Base-by-base conservation (phyloP, 164 flowering plant genomes). In the Stephania yunnanensis region DNA sequence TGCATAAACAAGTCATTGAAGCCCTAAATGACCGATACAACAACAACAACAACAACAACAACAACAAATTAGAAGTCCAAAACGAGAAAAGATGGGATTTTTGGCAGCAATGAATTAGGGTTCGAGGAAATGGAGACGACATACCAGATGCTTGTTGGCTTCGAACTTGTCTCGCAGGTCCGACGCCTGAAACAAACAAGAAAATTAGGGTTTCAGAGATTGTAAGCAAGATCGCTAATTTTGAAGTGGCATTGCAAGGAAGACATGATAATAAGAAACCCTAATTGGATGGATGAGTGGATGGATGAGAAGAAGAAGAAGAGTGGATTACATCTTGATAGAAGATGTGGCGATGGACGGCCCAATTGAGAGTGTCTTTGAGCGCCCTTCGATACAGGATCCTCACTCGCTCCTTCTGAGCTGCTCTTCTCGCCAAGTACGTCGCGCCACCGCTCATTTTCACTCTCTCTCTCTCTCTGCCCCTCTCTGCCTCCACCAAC, bases 291-390 rank as follows among this genome's bases (percentile, higher is more conserved):
- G 25, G 25, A 25, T 25, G 25, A 0, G 25, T 0, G 0, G 25
- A 25, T 0, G 25, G 0, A 25, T 0, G 0, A 25, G 25, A 25
- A 25, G 25, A 25, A 25, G 25, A 25, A 25, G 25, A 25, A 0
- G 65, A 71, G 58, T 48, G 46, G 15, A 72, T 10, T 87, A 92
- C 98, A 81, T 93, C 98, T 76, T 82, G 75, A 77, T 96, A 96
- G 82, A 96, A 96, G 86, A 92, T 85, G 79, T 89, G 98, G 74
- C 99, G 94, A 83, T 93, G 99, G 42, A 96, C 99, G 70, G 97
- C 98, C 99, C 99, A 96, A 77, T 93, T 94, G 81, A 96, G 98
- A 58, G 94, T 87, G 81, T 96, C 97, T 71, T 87, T 92, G 82
- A 95, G 94, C 31, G 97, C 91, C 45, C 92, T 83, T 22, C 99